Evolutionary conservation across 2,329 filamentous ascomycete species (phyloP).

Genomic region (Polychaeton citri): DNA sequence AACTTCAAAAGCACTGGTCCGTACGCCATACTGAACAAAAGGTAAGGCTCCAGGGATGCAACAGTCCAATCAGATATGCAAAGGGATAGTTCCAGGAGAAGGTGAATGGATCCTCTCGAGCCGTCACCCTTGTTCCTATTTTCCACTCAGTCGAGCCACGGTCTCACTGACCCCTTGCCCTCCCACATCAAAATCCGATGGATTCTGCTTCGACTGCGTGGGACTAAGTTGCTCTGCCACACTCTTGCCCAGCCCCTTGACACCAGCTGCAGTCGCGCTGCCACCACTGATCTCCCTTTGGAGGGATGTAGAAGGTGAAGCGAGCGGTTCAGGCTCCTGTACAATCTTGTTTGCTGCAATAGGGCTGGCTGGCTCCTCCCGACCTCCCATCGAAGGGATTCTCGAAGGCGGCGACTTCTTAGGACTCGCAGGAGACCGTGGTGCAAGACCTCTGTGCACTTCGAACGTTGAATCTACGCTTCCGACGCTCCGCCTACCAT

Average conservation of each 20-base stretch:
- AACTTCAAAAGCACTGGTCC: no score
- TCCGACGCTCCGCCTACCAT: conserved; percentile 1
- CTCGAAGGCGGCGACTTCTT: conserved; percentile 3
- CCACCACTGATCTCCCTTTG: conserved; percentile 2
- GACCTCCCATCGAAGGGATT: conserved; percentile 7
- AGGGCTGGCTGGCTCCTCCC: conserved; percentile 8
- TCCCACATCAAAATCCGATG: neutral
- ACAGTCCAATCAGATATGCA: no score
- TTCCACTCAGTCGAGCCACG: no score
- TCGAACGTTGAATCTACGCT: conserved; percentile 10
- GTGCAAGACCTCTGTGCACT: conserved; percentile 26
- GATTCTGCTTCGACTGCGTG: no score
- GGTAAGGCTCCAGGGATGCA: no score
- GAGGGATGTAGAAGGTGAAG: no score
- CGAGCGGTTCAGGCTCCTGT: conserved; percentile 14
- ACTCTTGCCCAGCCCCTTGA: conserved; percentile 19
- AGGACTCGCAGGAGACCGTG: conserved; percentile 9
- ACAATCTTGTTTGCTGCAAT: conserved; percentile 9
- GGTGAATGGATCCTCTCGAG: no score
- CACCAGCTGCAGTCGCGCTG: conserved; percentile 7
- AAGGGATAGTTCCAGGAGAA: no score
- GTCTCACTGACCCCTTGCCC: neutral
- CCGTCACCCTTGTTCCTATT: no score
- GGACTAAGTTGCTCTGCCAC: conserved; percentile 15
- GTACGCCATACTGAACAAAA: no score